Conservation (phyloP, 2,329 filamentous ascomycete genomes). For the Beauveria scarabaeidicola region DNA sequence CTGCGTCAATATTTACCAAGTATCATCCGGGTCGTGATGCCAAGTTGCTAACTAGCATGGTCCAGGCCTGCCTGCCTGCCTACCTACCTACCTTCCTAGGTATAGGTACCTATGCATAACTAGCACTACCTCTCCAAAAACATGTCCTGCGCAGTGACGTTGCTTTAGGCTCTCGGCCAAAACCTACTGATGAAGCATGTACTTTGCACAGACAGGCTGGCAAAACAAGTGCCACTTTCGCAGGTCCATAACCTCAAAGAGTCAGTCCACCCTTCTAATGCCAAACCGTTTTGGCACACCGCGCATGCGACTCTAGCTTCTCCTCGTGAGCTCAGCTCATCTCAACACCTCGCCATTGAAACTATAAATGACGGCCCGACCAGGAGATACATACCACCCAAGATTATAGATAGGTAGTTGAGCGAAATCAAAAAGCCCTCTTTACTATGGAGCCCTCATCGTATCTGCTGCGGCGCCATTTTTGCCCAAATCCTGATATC, state of each 20-base stretch:
- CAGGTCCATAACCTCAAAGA: background rate
- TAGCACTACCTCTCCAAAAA: no score
- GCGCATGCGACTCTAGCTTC: background rate
- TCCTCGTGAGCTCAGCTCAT: background rate
- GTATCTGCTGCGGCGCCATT: constrained; percentile 6
- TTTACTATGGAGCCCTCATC: constrained; percentile 7
- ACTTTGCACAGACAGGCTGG: no score
- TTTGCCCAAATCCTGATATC: constrained; percentile 1
- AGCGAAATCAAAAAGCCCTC: background rate
- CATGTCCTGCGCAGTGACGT: background rate
- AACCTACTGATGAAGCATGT: no score
- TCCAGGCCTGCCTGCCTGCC: background rate
- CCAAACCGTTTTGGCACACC: background rate
- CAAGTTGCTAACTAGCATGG: background rate
- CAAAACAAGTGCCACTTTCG: no score
- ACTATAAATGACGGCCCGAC: background rate
- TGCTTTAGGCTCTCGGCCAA: background rate
- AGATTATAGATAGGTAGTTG: background rate
- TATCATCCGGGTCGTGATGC: background rate
- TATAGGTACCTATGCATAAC: no score
- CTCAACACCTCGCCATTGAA: background rate
- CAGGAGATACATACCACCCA: background rate
- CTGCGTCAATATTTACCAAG: background rate
- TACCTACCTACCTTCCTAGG: background rate
- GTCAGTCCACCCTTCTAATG: background rate